Base-by-base conservation (phyloP, 2,329 filamentous ascomycete species). In the Alternaria viburni region DNA sequence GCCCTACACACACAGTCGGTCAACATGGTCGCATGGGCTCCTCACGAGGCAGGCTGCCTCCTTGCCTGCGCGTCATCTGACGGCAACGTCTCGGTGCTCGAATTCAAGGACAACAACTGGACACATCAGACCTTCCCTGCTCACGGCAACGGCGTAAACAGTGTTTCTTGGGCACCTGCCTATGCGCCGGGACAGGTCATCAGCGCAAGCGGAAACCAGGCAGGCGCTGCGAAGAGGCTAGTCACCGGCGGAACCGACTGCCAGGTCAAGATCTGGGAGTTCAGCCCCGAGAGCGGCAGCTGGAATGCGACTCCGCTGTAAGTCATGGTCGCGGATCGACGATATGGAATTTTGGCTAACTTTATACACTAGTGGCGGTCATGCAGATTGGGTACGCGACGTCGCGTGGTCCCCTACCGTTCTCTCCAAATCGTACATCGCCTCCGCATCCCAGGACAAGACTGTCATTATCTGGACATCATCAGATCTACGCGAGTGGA, bases 1-100 rank as follows among this genome's bases (percentile, higher is more conserved):
- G 90, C 92, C 66, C 88, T 95, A 58, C 95, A 98, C 88, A 97
- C 95, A 80, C 95, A 95, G 54, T 96, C 91, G 55, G 96, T 99
- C 75, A 99, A 99, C 85, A 92, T 96, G 75, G 93, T 99, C 54
- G 90, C 94, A 32, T 99, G 96, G 96, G 92, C 94, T n/a, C 96
- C 96, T 1, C 95, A 97, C 77, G 96, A 98, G 82, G 91, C 91
- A 12, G 96, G 96, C 74, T 98, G 96, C 81, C 88, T 98, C 56
- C 90, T 99, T 57, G 96, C 96, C 59, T 97, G 93, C 81, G 96
- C 96, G 52, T 96, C 92, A 10, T 96, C 92, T 15, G 96, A 99
- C 79, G 96, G 96, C 77, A 91, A 92, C 79, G 93, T 98, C 74
- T 93, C 90, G 72, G 93, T 98, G 4, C 89, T 99, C 76, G 96